Percentiles rank a stretch among this genome's conserved stretches.
phyloP scores from a whole-genome alignment of 495 filamentous ascomycete genomes.

The Penicillium maclennaniae region DNA sequence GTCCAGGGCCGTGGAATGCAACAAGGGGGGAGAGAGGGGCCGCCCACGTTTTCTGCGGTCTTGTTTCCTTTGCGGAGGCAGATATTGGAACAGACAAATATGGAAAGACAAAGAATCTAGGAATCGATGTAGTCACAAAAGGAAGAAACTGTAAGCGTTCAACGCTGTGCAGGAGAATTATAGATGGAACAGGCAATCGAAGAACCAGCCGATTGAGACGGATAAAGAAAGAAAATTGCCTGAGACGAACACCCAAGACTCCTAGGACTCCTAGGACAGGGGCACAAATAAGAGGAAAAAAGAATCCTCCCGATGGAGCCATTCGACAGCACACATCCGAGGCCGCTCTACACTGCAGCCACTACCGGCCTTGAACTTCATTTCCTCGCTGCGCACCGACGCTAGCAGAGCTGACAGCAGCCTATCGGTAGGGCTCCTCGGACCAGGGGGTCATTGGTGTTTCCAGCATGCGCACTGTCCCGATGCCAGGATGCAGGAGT shows the following conservation, averaged over 20 bases:
- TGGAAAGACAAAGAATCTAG: background rate
- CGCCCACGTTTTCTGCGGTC: background rate
- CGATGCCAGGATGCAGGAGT: slow-evolving; percentile 8
- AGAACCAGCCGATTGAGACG: slow-evolving; percentile 9
- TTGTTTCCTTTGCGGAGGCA: background rate
- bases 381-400: slow-evolving; percentile 6
- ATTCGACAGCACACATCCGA: slow-evolving; percentile 2
- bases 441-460: slow-evolving; percentile 10
- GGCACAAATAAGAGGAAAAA: slow-evolving; percentile 4
- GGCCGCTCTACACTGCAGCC: background rate
- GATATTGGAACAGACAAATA: background rate
- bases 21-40: slow-evolving; percentile 9
- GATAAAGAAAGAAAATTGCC: slow-evolving; percentile 1
- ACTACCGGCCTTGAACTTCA: slow-evolving; percentile 10
- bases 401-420: background rate
- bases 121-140: background rate
- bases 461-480: slow-evolving; percentile 10
- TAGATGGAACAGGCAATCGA: background rate
- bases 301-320: too few relatives aligned
- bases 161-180: slow-evolving; percentile 1
- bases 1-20: slow-evolving; percentile 22
- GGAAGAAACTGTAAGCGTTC: background rate
- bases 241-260: slow-evolving; percentile 2
- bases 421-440: slow-evolving; percentile 18
- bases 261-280: slow-evolving; percentile 8